Base-by-base conservation (phyloP, 2,329 filamentous ascomycete genomes). In the Nemania sp. region DNA sequence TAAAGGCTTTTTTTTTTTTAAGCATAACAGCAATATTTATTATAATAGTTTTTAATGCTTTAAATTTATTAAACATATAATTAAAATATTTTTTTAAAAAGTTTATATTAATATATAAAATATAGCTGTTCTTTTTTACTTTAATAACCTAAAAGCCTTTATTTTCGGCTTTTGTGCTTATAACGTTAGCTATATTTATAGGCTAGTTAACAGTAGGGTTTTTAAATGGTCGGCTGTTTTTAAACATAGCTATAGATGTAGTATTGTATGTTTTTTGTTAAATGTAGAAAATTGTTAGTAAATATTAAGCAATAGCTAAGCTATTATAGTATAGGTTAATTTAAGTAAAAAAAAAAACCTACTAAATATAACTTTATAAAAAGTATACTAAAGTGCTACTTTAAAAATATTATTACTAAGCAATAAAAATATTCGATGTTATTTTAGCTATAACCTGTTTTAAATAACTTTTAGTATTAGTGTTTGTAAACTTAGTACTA, bases 1-100 rank as follows among this genome's bases (percentile, higher is more conserved):
- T 52, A 27, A 52, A 52, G 29, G 22, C 22, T 15, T 52, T 27
- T 52, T 52, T 24, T 52, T 26, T 27, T 29, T 52, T 29, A 29
- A 52, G 11, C 15, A 52, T 13, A 52, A 26, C 4, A 8, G 49
- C 22, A 27, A 52, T 52, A 13, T 52, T 24, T 27, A 52, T 52
- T 26, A 52, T 52, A 52, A 52, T 52, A 27, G 10, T 52, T 52
- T 52, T 29, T 2, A 52, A 52, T 29, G 26, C 18, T 27, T 52
- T 52, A 52, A 15, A 8, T 52, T 52, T 52, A 52, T 52, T 27
- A 26, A 52, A 24, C 13, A 18, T 52, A 52, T 18, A 15, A 27
- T 52, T 52, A 52, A 52, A 27, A 52, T 52, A 29, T 13, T 29
- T 13, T 52, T 52, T 52, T 26, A 52, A 26, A 27, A 15, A 29